Conservation (phyloP, 208 protist species). For the Herpetomonas samuelpessoai region DNA sequence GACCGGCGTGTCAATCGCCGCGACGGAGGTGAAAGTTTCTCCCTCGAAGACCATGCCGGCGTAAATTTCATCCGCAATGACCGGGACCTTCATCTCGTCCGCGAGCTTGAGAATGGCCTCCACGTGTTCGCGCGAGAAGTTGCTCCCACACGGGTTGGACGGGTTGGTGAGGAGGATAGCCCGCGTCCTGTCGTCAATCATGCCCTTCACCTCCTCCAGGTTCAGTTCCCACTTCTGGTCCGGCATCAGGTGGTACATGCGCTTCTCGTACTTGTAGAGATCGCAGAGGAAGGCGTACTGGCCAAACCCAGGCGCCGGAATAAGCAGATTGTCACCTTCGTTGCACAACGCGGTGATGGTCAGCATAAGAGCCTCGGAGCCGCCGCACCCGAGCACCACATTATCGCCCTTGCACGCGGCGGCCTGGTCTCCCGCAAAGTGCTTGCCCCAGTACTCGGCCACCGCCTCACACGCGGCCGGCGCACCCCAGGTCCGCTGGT, state of each 20-base stretch:
- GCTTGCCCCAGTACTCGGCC: slow-evolving; percentile 28
- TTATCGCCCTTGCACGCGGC: slow-evolving; percentile 34
- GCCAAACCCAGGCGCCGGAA: slow-evolving; percentile 86
- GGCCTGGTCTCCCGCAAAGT: slow-evolving; percentile 32
- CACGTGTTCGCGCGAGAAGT: slow-evolving; percentile 69
- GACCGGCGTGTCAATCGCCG: slow-evolving; percentile 52
- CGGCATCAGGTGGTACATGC: slow-evolving; percentile 62
- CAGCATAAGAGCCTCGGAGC: slow-evolving; percentile 82
- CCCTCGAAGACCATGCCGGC: slow-evolving; percentile 81
- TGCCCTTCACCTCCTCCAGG: slow-evolving; percentile 52
- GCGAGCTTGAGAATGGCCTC: slow-evolving; percentile 49
- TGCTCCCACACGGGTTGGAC: slow-evolving; percentile 91
- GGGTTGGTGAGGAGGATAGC: slow-evolving; percentile 92
- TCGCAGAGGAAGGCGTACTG: slow-evolving; percentile 80
- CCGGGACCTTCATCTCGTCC: slow-evolving; percentile 70
- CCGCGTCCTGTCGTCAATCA: slow-evolving; percentile 72
- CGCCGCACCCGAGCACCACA: slow-evolving; percentile 65
- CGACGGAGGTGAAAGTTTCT: slow-evolving; percentile 50
- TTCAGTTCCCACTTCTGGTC: slow-evolving; percentile 88
- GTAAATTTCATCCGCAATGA: slow-evolving; percentile 93
- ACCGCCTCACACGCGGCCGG: slow-evolving; percentile 40
- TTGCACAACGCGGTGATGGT: slow-evolving; percentile 61
- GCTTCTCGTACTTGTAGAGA: slow-evolving; percentile 40
- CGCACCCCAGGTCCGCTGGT: slow-evolving; percentile 34
- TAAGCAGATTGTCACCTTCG: slow-evolving; percentile 81